Percentiles rank a stretch among this genome's conserved stretches.
Evolutionary conservation across 306 rosid species (phyloP).

Genomic region (Vicia faba): DNA sequence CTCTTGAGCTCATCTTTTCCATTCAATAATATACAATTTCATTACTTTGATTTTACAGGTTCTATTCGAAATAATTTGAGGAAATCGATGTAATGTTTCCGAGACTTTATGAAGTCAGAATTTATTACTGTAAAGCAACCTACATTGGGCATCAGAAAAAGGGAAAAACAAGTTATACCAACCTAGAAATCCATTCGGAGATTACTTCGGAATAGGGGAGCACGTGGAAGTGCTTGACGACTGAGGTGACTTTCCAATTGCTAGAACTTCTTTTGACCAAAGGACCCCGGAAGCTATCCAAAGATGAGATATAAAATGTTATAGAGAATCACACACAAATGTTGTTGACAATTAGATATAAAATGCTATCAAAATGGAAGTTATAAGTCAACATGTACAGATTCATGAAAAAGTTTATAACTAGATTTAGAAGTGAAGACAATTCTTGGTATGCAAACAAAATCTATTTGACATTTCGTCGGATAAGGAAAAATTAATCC

Average conservation of each 20-base stretch:
- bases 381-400: not conserved
- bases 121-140: conserved; percentile 29
- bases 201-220: conserved; percentile 76
- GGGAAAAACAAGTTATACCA: conserved; percentile 21
- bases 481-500: conserved; percentile 15
- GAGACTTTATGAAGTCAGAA: conserved; percentile 6
- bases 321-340: conserved; percentile 14
- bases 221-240: conserved; percentile 64
- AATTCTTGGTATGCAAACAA: conserved; percentile 8
- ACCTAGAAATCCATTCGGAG: conserved; percentile 66
- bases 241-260: conserved; percentile 63
- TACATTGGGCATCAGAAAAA: conserved; percentile 2
- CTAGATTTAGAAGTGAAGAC: conserved; percentile 10
- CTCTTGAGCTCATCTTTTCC: too few species aligned
- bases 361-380: not conserved
- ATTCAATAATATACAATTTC: too few species aligned
- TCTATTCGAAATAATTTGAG: not conserved
- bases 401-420: conserved; percentile 29
- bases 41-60: too few species aligned
- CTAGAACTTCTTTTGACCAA: conserved; percentile 49
- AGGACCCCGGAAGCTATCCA: conserved; percentile 67
- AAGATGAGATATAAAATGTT: conserved; percentile 37
- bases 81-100: conserved; percentile 10
- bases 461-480: conserved; percentile 16
- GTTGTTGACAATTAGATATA: conserved; percentile 1